Base-by-base conservation (phyloP, 2,329 filamentous ascomycete species). In the Fusarium sp. region DNA sequence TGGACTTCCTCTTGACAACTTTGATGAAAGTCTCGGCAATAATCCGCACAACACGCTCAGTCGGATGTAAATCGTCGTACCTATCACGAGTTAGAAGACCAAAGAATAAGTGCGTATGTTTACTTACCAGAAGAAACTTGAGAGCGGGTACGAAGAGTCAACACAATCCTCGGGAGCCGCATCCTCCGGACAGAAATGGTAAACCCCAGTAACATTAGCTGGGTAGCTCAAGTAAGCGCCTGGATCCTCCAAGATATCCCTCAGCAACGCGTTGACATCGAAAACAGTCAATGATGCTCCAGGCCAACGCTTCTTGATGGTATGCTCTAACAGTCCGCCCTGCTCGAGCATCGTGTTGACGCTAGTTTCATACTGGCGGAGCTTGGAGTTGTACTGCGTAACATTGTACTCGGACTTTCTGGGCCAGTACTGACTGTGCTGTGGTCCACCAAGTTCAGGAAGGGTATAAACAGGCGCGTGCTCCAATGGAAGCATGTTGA, bases 321-420 rank as follows among this genome's bases (percentile, higher is more conserved):
- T 39, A n/a, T 39, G 56, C 16, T 58, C 56, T 1, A 41, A 2
- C 1, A 58, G 3, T 2, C 56, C 33, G 10, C 35, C 56, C 6
- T 58, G 56, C 10, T 58, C 56, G 4, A 58, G 18, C 22, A 58
- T 58, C 9, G 22, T 41, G 22, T 58, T 58, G 56, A 58, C 35
- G 18, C 56, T 41, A 13, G 56, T 29, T 2, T 35, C 35, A 16
- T 41, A 41, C 35, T 58, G 56, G 11, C 9, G 24, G 22, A 58
- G 16, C 56, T 58, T 58, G 11, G 56, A 58, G 56, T 58, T 58
- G 22, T 58, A 58, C 22, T 58, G 56, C 22, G 56, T 58, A 24
- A 39, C 22, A 37, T 58, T 58, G 56, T 58, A 41, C 56, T 39
- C 24, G 6, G 35, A 29, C 0, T 58, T 58, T 11, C 24, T 35